Conservation (phyloP, 805 yeast genomes). For the Gaillardinia entomophila region DNA sequence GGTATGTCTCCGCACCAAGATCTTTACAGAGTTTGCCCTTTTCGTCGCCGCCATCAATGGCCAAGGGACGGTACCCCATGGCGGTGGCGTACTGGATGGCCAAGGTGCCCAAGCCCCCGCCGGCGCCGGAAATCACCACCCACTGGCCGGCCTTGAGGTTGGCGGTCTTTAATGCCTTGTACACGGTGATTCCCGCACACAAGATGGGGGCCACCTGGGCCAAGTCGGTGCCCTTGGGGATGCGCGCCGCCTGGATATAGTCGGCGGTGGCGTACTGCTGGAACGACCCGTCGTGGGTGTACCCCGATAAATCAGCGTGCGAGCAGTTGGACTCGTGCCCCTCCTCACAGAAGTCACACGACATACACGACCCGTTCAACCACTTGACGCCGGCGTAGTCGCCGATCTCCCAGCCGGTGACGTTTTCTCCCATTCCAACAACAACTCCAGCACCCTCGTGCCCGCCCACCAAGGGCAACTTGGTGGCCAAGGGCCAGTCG, state of each 20-base stretch:
- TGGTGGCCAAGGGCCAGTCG: conserved; percentile 80
- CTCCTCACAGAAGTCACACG: conserved; percentile 69
- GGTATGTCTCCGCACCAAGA: conserved; percentile 6
- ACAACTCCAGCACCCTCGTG: conserved; percentile 90
- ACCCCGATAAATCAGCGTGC: conserved; percentile 63
- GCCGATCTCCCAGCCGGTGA: conserved; percentile 67
- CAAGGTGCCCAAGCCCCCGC: conserved; percentile 73
- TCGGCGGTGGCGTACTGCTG: conserved; percentile 88
- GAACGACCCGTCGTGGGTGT: conserved; percentile 87
- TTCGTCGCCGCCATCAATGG: conserved; percentile 65
- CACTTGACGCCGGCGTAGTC: conserved; percentile 82
- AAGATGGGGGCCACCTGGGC: conserved; percentile 76
- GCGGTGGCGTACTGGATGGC: conserved; percentile 73
- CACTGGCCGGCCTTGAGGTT: conserved; percentile 64
- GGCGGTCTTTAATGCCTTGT: conserved; percentile 84
- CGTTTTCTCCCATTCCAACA: conserved; percentile 68
- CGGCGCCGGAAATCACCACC: conserved; percentile 76
- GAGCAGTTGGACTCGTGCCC: conserved; percentile 70
- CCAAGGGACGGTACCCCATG: conserved; percentile 69
- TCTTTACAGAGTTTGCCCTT: conserved; percentile 42
- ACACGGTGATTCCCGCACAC: conserved; percentile 89
- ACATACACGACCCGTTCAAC: conserved; percentile 72
- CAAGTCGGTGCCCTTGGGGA: conserved; percentile 69
- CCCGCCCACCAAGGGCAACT: conserved; percentile 78
- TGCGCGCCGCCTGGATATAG: conserved; percentile 78